Conservation (phyloP, 1,139 yeast species). For the Yamadazyma blattariae region DNA sequence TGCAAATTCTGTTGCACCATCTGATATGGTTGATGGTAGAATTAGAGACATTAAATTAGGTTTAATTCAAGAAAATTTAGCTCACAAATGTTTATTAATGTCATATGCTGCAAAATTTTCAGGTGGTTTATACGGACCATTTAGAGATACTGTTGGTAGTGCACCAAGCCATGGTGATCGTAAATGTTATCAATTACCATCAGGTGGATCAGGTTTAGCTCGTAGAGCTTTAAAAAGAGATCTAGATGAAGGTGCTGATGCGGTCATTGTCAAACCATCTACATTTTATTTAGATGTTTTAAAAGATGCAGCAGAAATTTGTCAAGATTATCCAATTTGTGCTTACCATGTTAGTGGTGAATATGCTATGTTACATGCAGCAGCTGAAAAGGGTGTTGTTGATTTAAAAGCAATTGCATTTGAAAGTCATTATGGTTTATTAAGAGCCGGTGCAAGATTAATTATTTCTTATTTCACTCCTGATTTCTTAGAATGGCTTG, state of each 20-base stretch:
- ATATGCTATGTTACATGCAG: constrained; percentile 97
- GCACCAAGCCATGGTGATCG: constrained; percentile 90
- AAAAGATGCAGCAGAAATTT: constrained; percentile 80
- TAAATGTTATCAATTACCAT: constrained; percentile 88
- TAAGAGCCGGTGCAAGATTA: constrained; percentile 94
- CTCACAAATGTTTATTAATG: constrained; percentile 86
- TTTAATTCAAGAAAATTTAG: constrained; percentile 75
- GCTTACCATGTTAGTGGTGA: constrained; percentile 98
- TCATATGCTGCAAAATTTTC: constrained; percentile 93
- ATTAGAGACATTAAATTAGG: constrained; percentile 85
- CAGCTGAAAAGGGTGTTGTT: constrained; percentile 92
- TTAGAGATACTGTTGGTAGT: constrained; percentile 96
- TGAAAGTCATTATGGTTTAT: constrained; percentile 86
- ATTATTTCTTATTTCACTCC: constrained; percentile 94
- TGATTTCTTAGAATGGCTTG: constrained; percentile 91
- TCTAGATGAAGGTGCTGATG: constrained; percentile 91
- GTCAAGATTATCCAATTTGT: constrained; percentile 83
- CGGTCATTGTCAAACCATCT: constrained; percentile 94
- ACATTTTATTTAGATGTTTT: constrained; percentile 91
- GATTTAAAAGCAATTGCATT: constrained; percentile 88
- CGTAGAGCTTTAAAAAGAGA: constrained; percentile 88
- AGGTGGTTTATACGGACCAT: constrained; percentile 93
- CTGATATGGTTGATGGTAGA: constrained; percentile 98
- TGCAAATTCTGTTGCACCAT: constrained; percentile 93
- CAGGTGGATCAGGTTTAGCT: constrained; percentile 91